Conservation (phyloP, 805 yeast species). For the Ogataea thermomethanolica region DNA sequence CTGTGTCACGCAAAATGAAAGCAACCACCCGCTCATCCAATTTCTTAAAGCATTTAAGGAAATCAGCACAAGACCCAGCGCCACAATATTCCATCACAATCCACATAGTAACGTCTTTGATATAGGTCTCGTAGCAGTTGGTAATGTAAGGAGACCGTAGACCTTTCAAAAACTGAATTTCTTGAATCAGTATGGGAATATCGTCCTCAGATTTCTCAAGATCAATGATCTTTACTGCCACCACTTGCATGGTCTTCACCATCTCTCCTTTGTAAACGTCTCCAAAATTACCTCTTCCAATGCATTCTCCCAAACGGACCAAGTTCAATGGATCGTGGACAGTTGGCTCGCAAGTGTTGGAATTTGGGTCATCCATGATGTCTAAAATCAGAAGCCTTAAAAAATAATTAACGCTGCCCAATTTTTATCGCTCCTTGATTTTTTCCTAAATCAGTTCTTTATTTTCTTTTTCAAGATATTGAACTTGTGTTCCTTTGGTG, state of each 20-base stretch:
- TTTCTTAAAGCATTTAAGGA: conserved; percentile 51
- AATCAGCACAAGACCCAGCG: conserved; percentile 86
- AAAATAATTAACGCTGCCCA: conserved; percentile 8
- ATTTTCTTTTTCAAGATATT: conserved; percentile 26
- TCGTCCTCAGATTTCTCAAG: conserved; percentile 79
- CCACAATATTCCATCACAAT: conserved; percentile 95
- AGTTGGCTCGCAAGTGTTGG: neutral
- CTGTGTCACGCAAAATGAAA: conserved; percentile 57
- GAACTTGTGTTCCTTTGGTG: conserved; percentile 17
- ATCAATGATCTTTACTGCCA: conserved; percentile 86
- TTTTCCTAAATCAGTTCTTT: neutral
- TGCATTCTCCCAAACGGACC: conserved; percentile 46
- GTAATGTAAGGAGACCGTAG: conserved; percentile 68
- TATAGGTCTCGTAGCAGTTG: conserved; percentile 57
- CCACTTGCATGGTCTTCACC: conserved; percentile 37
- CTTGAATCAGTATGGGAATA: conserved; percentile 65
- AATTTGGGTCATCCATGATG: conserved; percentile 1
- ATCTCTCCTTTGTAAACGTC: conserved; percentile 67
- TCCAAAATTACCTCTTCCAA: conserved; percentile 85
- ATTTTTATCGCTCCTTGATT: conserved; percentile 1
- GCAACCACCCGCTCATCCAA: conserved; percentile 60
- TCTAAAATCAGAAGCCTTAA: neutral
- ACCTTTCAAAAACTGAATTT: conserved; percentile 69
- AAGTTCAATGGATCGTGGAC: conserved; percentile 19
- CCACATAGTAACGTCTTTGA: conserved; percentile 70